Conservation (phyloP, 179 eudicot species). For the Nepenthes alata region DNA sequence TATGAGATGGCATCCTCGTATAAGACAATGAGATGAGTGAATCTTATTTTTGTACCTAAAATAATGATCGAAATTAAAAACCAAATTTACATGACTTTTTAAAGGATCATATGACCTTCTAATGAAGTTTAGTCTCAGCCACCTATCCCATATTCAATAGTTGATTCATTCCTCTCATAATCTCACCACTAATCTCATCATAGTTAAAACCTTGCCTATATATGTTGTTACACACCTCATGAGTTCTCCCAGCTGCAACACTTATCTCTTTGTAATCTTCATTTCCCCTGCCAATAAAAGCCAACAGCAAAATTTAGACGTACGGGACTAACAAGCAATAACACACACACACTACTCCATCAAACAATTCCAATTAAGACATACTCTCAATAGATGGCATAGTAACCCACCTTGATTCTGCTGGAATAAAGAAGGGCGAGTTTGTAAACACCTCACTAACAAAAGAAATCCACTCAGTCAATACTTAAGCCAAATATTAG, state of each 20-base stretch:
- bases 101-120: background rate
- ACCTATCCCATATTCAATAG: background rate
- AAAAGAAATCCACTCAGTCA: slow-evolving; percentile 13
- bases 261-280: slow-evolving; percentile 70
- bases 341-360: background rate
- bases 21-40: too few relatives aligned
- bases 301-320: background rate
- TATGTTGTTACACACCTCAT: slow-evolving; percentile 52
- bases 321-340: background rate
- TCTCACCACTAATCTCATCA: background rate
- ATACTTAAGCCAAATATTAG: background rate
- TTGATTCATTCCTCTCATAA: background rate
- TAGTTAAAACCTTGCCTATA: background rate
- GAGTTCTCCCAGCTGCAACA: slow-evolving; percentile 65
- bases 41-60: too few relatives aligned
- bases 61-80: too few relatives aligned
- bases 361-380: background rate
- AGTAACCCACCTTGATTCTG: slow-evolving; percentile 56
- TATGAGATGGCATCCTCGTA: too few relatives aligned
- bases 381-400: background rate
- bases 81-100: too few relatives aligned
- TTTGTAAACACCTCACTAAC: slow-evolving; percentile 82
- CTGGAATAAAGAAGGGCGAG: slow-evolving; percentile 88
- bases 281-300: slow-evolving; percentile 28
- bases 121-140: background rate